phyloP scores from a whole-genome alignment of 179 eudicot genomes.

The Beta macrorhiza region DNA sequence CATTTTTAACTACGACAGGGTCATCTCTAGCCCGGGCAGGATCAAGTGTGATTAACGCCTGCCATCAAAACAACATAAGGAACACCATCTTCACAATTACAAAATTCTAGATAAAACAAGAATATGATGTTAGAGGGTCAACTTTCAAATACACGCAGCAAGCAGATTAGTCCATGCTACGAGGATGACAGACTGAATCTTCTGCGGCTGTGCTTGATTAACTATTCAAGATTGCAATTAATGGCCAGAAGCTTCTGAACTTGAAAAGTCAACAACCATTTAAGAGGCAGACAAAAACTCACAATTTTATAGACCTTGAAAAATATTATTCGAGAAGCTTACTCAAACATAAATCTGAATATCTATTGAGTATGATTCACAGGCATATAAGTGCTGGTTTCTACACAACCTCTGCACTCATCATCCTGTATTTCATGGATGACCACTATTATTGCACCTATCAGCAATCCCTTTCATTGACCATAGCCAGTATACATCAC shows the following conservation, averaged over 20 bases:
- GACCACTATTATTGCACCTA: not conserved
- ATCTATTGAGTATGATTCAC: not conserved
- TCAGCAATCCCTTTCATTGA: not conserved
- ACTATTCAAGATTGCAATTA: not conserved
- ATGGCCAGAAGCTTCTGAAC: not conserved
- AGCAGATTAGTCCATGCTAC: slow-evolving; percentile 7
- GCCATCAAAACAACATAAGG: slow-evolving; percentile 25
- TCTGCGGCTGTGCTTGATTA: not conserved
- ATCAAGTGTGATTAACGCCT: slow-evolving; percentile 78
- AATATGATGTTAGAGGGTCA: not conserved
- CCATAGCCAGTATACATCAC: not conserved
- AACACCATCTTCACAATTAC: not conserved
- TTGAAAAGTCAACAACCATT: not conserved
- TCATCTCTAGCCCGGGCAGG: slow-evolving; percentile 84
- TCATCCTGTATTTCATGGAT: not conserved
- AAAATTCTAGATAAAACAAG: not conserved
- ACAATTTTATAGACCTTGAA: not conserved
- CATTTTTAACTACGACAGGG: slow-evolving; percentile 70
- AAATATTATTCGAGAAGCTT: not conserved
- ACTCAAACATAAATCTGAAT: not conserved
- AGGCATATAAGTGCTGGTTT: not conserved
- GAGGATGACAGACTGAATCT: not conserved
- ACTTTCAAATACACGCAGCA: not conserved
- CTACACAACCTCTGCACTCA: not conserved
- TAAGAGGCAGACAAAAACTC: slow-evolving; percentile 10